Evolutionary conservation across 108 stramenopile genomes (phyloP), one percentile per base, ranked within the genome.

Genomic region (Thalassiosira profunda): DNA sequence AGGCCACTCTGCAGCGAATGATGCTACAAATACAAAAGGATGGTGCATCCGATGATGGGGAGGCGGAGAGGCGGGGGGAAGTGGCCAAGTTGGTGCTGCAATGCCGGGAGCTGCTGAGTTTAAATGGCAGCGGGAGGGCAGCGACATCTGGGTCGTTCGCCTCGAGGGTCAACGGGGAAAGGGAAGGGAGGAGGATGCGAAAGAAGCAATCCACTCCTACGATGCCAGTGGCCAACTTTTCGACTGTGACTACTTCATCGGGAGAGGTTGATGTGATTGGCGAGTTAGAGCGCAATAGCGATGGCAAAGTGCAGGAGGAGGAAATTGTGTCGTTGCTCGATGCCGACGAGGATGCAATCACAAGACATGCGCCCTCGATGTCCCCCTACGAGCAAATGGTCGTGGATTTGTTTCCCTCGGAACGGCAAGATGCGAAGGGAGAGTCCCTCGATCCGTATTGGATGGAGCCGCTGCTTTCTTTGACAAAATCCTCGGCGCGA

Each of bases 401-500:
- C 48, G 42, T 38, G 55, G 38, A 40, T 41, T 48, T 72, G 40
- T 72, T 72, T 45, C 35, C 61, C 29, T 41, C 15, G 12, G 3
- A 34, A 10, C 28, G 9, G 0, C 29, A 25, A 42, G 73, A 69
- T 12, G 59, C 66, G 49, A 21, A 24, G 5, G 74, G 83, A 21
- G 58, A 82, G 11, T 28, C 5, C 61, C 26, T 92, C 9, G 80
- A 88, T 53, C 43, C 69, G 10, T 86, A 88, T 59, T 94, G 93
- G 93, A 44, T 58, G 45, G 79, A 85, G 52, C 79, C 86, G 4
- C 65, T 92, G 3, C 67, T 75, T n/a, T 51, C 79, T 18, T 51
- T 95, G 3, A 68, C 77, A 15, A 78, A 83, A 69, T 82, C 90
- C 25, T 63, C 85, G 0, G 80, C 93, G 7, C 71, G 79, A 23